These are phyloP conservation scores for Aureobasidium sp. DNA, from an alignment of 2,329 filamentous ascomycete species.

Conservation along the genomic window DNA sequence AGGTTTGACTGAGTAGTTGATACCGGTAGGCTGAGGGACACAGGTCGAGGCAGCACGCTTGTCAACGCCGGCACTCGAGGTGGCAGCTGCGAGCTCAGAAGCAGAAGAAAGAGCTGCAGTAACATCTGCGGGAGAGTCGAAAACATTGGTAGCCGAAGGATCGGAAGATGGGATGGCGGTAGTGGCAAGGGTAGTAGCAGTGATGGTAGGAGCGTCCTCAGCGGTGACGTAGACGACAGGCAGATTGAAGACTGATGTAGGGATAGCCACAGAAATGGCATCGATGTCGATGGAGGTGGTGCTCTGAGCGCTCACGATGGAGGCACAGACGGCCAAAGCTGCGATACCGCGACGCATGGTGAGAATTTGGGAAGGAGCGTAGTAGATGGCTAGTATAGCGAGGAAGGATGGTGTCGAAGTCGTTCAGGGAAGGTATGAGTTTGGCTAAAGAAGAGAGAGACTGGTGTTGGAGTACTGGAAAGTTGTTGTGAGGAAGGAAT, in stretches of 20 bases:
- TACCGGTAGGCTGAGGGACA: slow-evolving; percentile 10
- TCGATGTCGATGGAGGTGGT: background rate
- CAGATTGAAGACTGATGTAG: background rate
- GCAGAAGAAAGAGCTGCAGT: background rate
- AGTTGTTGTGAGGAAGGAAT: no score
- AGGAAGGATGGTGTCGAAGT: no score
- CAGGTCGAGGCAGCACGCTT: background rate
- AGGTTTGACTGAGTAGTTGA: slow-evolving; percentile 10
- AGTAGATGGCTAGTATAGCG: no score
- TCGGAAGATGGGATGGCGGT: background rate
- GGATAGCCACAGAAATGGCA: background rate
- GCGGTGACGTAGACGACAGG: background rate
- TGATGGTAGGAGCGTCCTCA: background rate
- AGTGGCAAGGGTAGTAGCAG: background rate
- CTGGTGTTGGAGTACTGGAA: no score
- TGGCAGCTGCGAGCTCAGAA: background rate
- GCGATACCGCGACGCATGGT: background rate
- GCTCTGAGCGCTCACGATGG: background rate
- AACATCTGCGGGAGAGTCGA: background rate
- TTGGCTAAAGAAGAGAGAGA: no score
- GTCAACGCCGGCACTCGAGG: background rate
- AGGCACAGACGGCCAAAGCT: background rate
- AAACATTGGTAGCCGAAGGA: background rate
- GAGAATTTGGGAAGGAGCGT: background rate
- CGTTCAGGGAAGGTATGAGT: no score